Percentiles rank a stretch among this genome's conserved stretches.
phyloP scores from a whole-genome alignment of 768 basidiomycete genomes.

The Leccinellum albellum region DNA sequence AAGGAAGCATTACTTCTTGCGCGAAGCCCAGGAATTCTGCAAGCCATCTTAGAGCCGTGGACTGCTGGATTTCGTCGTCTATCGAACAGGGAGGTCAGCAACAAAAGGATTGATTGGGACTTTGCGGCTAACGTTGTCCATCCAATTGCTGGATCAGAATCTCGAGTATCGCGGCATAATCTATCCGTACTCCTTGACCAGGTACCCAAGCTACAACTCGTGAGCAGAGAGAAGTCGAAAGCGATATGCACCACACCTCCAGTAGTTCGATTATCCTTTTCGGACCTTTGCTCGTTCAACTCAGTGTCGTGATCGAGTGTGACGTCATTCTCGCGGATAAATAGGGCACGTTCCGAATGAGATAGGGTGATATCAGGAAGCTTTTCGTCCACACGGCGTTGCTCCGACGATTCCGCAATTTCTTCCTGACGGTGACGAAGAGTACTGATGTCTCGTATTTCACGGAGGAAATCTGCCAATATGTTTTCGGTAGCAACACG shows the following conservation, averaged over 20 bases:
- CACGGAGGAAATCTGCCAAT: constrained; percentile 83
- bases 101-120: not conserved
- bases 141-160: constrained; percentile 87
- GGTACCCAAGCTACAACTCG: constrained; percentile 71
- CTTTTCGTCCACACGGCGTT: constrained; percentile 46
- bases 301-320: constrained; percentile 38
- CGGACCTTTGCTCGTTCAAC: constrained; percentile 41
- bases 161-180: constrained; percentile 89
- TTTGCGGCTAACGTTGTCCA: constrained; percentile 61
- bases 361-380: constrained; percentile 58
- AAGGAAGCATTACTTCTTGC: constrained; percentile 89
- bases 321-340: constrained; percentile 48
- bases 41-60: constrained; percentile 91
- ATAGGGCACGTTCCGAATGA: constrained; percentile 53
- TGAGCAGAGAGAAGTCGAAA: constrained; percentile 6
- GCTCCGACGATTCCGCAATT: constrained; percentile 37
- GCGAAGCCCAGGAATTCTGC: constrained; percentile 85
- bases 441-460: constrained; percentile 81
- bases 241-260: constrained; percentile 47
- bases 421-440: constrained; percentile 68
- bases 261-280: constrained; percentile 51
- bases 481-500: constrained; percentile 86
- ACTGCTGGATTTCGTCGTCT: constrained; percentile 93
- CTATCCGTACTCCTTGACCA: constrained; percentile 89
- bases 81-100: not conserved